These are phyloP conservation scores for Cydonia oblonga DNA, from an alignment of 331 rosid species.

Conservation along the genomic window DNA sequence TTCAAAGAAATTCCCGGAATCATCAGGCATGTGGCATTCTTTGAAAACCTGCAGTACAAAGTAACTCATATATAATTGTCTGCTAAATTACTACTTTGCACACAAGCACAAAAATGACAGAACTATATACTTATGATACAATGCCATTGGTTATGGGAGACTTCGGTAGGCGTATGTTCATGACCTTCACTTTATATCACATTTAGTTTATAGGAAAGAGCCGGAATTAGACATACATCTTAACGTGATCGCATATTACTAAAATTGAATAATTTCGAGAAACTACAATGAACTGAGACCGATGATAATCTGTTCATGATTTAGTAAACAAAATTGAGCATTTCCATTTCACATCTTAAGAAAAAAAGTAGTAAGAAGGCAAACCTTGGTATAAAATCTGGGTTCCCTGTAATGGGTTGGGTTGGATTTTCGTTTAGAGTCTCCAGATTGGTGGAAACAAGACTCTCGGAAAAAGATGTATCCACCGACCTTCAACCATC, in stretches of 20 bases:
- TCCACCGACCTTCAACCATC: constrained; percentile 84
- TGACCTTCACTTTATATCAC: too few relatives aligned
- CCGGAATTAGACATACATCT: neutral
- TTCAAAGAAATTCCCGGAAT: constrained; percentile 62
- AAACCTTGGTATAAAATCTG: constrained; percentile 84
- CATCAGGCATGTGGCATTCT: constrained; percentile 44
- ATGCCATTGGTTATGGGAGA: neutral
- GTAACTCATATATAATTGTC: neutral
- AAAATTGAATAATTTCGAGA: neutral
- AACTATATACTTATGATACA: neutral
- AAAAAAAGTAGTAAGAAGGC: neutral
- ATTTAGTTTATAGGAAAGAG: neutral
- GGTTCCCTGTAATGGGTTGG: constrained; percentile 97
- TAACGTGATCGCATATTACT: neutral
- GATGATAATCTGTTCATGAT: neutral
- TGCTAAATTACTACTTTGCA: neutral
- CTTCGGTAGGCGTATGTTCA: too few relatives aligned
- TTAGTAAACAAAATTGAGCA: neutral
- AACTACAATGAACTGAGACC: neutral
- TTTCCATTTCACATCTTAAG: neutral
- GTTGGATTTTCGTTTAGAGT: constrained; percentile 75
- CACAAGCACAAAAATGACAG: neutral
- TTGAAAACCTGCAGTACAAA: constrained; percentile 53
- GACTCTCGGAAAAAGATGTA: constrained; percentile 82
- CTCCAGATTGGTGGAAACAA: constrained; percentile 97